Base-by-base conservation (phyloP, 2,329 filamentous ascomycete genomes). In the Colletotrichum sp. region DNA sequence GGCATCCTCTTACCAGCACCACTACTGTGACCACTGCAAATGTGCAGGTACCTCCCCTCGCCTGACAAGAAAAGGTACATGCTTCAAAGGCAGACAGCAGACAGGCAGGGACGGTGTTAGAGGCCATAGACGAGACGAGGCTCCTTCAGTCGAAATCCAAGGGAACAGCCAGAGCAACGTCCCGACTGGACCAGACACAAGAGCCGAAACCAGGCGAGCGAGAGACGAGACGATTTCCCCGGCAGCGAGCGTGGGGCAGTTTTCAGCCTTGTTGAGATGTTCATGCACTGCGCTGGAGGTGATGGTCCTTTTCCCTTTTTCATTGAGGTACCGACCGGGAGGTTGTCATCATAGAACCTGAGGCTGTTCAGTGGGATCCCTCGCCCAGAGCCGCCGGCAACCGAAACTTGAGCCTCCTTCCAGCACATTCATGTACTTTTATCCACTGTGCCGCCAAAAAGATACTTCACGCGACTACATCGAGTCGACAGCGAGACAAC, bases 171-270 rank as follows among this genome's bases (percentile, higher is more conserved):
- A 39, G 34, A 52, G 26, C 24, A 30, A 2, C 66, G 10, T 14
- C 36, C 7, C 61, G 55, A 69, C 34, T 70, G 52, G 68, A 10
- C 48, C 36, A 30, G 21, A 18, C 21, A 26, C 26, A 18, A 9
- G 34, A 61, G 57, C 57, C 69, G 69, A 63, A 72, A 68, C 72
- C 68, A 67, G 39, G 26, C 60, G 21, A 63, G 34, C 26, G 26
- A 18, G 55, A 75, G 68, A 68, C 73, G 73, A 72, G 73, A 75
- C 73, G 69, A 48, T 68, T 68, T 59, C 73, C 68, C 69, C 24
- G 39, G 68, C 63, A 48, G 12, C 9, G n/a, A 34, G 52, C 61
- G 72, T 67, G 68, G 61, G 72, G 68, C 72, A 26, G 18, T 59
- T 48, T 26, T 32, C 60, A 30, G 55, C 32, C 69, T 48, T 32